phyloP scores from a whole-genome alignment of 352 stramenopile genomes.

The Phytophthora pini region DNA sequence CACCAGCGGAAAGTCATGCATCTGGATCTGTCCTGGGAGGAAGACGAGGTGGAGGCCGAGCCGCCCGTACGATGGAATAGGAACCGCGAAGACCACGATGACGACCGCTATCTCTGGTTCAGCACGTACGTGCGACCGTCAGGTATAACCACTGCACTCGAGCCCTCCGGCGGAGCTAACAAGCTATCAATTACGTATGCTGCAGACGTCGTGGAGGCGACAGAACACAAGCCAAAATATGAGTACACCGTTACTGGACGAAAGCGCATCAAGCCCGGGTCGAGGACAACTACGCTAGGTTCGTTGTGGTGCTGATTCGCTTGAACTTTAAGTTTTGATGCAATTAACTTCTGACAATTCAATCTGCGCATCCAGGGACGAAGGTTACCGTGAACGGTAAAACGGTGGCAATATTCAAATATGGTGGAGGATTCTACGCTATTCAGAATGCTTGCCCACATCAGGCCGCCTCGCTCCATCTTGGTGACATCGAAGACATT shows the following conservation, averaged over 20 bases:
- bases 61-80: constrained; percentile 13
- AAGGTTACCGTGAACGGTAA: constrained; percentile 73
- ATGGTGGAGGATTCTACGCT: constrained; percentile 68
- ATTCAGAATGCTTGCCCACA: constrained; percentile 85
- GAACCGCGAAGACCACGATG: constrained; percentile 13
- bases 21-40: constrained; percentile 43
- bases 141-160: constrained; percentile 34
- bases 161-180: no score
- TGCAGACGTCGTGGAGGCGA: constrained; percentile 82
- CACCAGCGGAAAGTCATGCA: constrained; percentile 16
- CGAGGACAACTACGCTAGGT: constrained; percentile 65
- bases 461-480: constrained; percentile 76
- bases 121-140: constrained; percentile 60
- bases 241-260: constrained; percentile 78
- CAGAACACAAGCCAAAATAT: constrained; percentile 68
- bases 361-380: constrained; percentile 39
- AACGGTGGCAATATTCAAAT: constrained; percentile 85
- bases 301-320: constrained; percentile 12
- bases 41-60: constrained; percentile 39
- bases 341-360: neutral
- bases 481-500: constrained; percentile 90
- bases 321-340: neutral
- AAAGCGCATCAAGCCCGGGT: constrained; percentile 76
- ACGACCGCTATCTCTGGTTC: constrained; percentile 72
- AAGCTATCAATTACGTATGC: neutral